Percentiles rank a stretch among this genome's conserved stretches.
phyloP scores from a whole-genome alignment of 1,139 yeast species.

The Yamadazyma sp. region DNA sequence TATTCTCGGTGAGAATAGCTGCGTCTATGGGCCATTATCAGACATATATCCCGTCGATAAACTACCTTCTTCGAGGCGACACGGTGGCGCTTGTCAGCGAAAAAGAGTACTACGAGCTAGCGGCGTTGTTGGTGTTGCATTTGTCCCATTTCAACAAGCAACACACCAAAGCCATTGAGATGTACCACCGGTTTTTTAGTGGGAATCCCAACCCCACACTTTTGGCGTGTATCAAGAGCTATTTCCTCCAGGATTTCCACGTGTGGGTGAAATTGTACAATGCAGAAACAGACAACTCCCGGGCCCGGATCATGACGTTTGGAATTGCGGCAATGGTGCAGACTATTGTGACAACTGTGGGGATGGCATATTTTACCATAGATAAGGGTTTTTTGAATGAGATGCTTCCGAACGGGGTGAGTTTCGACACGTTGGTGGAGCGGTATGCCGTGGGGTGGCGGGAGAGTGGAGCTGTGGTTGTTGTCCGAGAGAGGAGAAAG shows the following conservation, averaged over 20 bases:
- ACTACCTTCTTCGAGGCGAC: conserved; percentile 30
- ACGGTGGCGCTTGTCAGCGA: conserved; percentile 18
- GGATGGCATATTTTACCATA: conserved; percentile 37
- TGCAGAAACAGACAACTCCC: conserved; percentile 28
- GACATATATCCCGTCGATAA: conserved; percentile 56
- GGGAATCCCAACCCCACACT: conserved; percentile 19
- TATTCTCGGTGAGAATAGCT: conserved; percentile 50
- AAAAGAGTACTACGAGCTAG: conserved; percentile 40
- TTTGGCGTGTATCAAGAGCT: conserved; percentile 27
- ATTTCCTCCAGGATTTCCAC: conserved; percentile 39
- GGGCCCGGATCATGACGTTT: conserved; percentile 38
- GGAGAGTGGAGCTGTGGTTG: conserved; percentile 21
- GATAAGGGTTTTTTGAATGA: conserved; percentile 20
- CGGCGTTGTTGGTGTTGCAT: conserved; percentile 45
- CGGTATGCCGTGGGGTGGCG: conserved; percentile 29
- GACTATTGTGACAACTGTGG: conserved; percentile 30
- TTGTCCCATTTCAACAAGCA: conserved; percentile 46
- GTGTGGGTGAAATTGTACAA: conserved; percentile 42
- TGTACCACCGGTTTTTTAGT: conserved; percentile 27
- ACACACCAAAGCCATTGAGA: conserved; percentile 32
- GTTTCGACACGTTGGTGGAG: conserved; percentile 19
- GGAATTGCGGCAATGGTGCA: conserved; percentile 34
- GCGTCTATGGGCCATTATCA: conserved; percentile 52
- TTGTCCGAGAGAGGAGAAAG: conserved; percentile 21
- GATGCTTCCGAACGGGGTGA: conserved; percentile 26